Evolutionary conservation across 139 green algal species (phyloP).

Genomic region (Auxenochlorella pyrenoidosa): DNA sequence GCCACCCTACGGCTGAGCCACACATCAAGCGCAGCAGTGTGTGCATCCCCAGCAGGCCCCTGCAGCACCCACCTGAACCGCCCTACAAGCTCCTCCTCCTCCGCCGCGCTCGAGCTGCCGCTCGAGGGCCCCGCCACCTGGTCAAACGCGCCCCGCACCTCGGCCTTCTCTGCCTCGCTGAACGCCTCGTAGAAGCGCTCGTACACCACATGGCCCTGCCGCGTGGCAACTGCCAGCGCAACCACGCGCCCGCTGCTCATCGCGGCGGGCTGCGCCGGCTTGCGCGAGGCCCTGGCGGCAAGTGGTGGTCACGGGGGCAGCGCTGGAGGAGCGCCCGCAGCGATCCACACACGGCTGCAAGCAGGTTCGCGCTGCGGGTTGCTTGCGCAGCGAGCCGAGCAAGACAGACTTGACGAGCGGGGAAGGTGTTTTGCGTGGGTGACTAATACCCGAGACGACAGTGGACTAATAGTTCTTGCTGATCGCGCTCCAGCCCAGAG

Average conservation of each 20-base stretch:
- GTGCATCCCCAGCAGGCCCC: not conserved
- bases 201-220: slow-evolving; percentile 72
- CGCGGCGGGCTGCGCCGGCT: not conserved
- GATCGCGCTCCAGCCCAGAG: no score
- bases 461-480: no score
- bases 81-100: slow-evolving; percentile 66
- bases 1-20: no score
- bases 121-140: slow-evolving; percentile 39
- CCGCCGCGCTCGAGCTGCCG: slow-evolving; percentile 28
- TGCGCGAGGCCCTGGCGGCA: not conserved
- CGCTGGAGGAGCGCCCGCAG: not conserved
- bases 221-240: not conserved
- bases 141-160: slow-evolving; percentile 69
- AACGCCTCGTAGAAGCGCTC: slow-evolving; percentile 81
- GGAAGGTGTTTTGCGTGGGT: no score
- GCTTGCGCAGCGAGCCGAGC: no score
- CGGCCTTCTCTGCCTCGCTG: slow-evolving; percentile 76
- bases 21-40: no score
- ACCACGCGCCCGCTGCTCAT: slow-evolving; percentile 6
- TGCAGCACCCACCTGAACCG: slow-evolving; percentile 60
- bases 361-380: no score
- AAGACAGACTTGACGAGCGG: no score
- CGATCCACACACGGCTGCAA: not conserved
- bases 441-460: no score
- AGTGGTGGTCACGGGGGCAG: not conserved